Evolutionary conservation across 192 early-diverging fungal species (phyloP).

Genomic region (Rhizoclosmatium sp.): DNA sequence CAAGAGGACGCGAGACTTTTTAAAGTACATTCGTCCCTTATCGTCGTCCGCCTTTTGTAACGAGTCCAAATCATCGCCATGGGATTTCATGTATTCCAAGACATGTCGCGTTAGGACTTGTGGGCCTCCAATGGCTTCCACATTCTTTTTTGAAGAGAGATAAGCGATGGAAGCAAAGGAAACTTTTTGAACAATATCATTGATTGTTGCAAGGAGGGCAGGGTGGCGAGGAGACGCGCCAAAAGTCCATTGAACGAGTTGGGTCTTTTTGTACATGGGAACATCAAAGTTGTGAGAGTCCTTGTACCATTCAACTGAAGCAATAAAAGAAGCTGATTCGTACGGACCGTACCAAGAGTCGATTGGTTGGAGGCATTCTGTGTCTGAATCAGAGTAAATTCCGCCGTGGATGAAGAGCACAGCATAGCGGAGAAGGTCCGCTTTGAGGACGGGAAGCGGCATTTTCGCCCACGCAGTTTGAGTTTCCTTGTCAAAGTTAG

Average conservation of each 20-base stretch:
- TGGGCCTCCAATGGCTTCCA: constrained; percentile 28
- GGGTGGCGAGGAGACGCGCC: constrained; percentile 21
- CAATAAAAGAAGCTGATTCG: constrained; percentile 5
- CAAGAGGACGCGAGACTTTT: not conserved
- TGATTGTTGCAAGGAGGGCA: not conserved
- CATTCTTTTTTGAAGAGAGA: constrained; percentile 12
- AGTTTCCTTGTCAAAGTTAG: not conserved
- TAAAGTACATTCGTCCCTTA: not conserved
- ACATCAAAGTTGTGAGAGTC: not conserved
- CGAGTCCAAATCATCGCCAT: constrained; percentile 5
- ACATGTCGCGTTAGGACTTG: constrained; percentile 19
- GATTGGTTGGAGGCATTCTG: constrained; percentile 17
- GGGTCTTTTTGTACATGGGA: constrained; percentile 9
- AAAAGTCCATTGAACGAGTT: constrained; percentile 36
- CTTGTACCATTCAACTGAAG: constrained; percentile 27
- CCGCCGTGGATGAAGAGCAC: constrained; percentile 32
- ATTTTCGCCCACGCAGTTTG: not conserved
- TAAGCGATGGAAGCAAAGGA: not conserved
- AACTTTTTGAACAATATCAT: constrained; percentile 11
- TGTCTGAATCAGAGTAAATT: constrained; percentile 34
- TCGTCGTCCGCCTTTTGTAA: not conserved
- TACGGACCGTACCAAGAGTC: not conserved
- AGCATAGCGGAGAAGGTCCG: constrained; percentile 31
- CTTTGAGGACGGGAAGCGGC: constrained; percentile 6
- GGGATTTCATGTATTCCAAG: not conserved